Percentiles rank a stretch among this genome's conserved stretches.
Conservation (phyloP, 1,139 yeast genomes). For the Eremothecium sinecaudum region DNA sequence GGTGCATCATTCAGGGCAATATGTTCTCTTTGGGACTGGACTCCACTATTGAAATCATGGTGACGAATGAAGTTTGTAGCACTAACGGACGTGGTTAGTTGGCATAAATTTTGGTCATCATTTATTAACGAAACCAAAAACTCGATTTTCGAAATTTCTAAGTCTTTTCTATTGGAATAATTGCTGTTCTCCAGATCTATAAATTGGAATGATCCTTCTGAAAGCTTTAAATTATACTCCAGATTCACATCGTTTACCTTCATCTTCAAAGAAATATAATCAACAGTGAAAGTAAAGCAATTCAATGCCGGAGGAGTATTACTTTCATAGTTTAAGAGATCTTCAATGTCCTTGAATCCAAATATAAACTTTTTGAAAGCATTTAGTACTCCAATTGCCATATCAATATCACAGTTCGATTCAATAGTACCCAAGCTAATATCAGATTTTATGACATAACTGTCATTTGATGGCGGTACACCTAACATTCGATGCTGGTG, state of each 20-base stretch:
- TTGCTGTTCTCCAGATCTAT: constrained; percentile 65
- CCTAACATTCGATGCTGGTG: constrained; percentile 94
- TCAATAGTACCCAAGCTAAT: constrained; percentile 53
- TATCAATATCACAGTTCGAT: constrained; percentile 44
- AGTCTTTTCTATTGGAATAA: constrained; percentile 48
- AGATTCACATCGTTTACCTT: constrained; percentile 28
- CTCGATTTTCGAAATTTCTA: constrained; percentile 39
- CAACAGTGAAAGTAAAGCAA: constrained; percentile 35
- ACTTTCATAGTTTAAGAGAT: constrained; percentile 49
- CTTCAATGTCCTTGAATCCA: constrained; percentile 67
- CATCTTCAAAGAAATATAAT: constrained; percentile 29
- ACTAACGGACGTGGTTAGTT: constrained; percentile 46
- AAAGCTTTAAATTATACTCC: constrained; percentile 28
- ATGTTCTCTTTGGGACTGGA: constrained; percentile 54
- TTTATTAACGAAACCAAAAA: constrained; percentile 25
- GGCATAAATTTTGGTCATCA: constrained; percentile 19
- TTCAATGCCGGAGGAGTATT: constrained; percentile 63
- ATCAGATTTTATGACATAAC: constrained; percentile 88
- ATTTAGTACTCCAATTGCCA: constrained; percentile 39
- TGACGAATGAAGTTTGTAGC: constrained; percentile 54
- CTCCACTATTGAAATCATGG: constrained; percentile 39
- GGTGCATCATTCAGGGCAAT: constrained; percentile 70
- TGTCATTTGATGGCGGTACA: constrained; percentile 76
- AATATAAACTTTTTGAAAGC: constrained; percentile 44
- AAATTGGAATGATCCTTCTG: constrained; percentile 38